These are phyloP conservation scores for Penicillium thymicola DNA, from an alignment of 2,329 filamentous ascomycete species.

Conservation along the genomic window DNA sequence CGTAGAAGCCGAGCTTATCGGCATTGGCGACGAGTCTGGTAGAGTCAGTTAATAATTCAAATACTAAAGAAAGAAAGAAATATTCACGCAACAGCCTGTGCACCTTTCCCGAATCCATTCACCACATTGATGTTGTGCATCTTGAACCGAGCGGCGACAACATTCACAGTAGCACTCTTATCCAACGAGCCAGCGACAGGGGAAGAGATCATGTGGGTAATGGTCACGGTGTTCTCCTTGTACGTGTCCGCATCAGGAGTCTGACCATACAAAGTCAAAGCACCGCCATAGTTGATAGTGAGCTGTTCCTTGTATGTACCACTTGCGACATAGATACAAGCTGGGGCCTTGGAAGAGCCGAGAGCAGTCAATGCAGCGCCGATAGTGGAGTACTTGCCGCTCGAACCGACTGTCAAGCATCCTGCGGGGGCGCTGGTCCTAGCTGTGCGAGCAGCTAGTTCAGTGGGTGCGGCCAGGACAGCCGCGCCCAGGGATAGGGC, in stretches of 20 bases:
- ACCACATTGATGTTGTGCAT: slow-evolving; percentile 38
- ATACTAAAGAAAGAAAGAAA: neutral
- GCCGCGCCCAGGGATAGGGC: slow-evolving; percentile 8
- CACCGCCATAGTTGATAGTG: slow-evolving; percentile 27
- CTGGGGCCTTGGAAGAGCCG: slow-evolving; percentile 18
- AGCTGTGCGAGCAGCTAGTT: slow-evolving; percentile 10
- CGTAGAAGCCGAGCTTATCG: slow-evolving; percentile 34
- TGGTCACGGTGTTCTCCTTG: slow-evolving; percentile 31
- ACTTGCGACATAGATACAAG: slow-evolving; percentile 34
- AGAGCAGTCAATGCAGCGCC: slow-evolving; percentile 28
- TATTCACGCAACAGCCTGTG: slow-evolving; percentile 35
- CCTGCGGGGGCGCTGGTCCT: slow-evolving; percentile 24
- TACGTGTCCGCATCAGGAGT: slow-evolving; percentile 30
- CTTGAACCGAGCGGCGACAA: slow-evolving; percentile 27
- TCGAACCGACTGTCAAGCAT: slow-evolving; percentile 25
- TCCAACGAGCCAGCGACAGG: slow-evolving; percentile 30
- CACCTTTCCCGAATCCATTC: slow-evolving; percentile 35
- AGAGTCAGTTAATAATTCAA: neutral
- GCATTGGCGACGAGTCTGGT: slow-evolving; percentile 28
- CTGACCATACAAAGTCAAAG: slow-evolving; percentile 33
- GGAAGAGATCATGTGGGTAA: slow-evolving; percentile 34
- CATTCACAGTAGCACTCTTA: slow-evolving; percentile 32
- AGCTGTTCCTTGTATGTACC: slow-evolving; percentile 36
- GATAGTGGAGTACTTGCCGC: slow-evolving; percentile 25
- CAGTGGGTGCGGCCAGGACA: slow-evolving; percentile 1